Evolutionary conservation across 495 filamentous ascomycete genomes (phyloP), one percentile per base, ranked within the genome.

Genomic region (Aspergillus heteromorphus): DNA sequence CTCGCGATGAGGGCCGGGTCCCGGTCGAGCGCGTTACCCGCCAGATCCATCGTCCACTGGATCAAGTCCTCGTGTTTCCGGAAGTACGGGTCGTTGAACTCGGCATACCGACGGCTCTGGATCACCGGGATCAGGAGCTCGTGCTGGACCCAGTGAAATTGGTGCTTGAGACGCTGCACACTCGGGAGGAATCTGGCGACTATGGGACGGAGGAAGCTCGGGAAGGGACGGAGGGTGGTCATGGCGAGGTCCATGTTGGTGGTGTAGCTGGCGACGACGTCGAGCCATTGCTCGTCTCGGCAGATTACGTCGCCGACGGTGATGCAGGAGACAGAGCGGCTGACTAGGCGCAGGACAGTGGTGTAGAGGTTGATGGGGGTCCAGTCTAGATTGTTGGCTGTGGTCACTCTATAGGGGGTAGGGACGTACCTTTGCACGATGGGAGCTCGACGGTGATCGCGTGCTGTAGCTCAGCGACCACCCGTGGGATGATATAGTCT

Each of bases 231-330:
- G 1, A 79, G 58, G 0, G 66, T 40, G 6, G 64, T 17, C 1
- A 72, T 47, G 1, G 69, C 68, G 2, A 60, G 50, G 16, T 75
- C 72, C 0, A 81, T 51, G 40, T 82, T 74, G 16, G 79, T 41
- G 1, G 84, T 81, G 65, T 83, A 87, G 13, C 64, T 70, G 51
- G 78, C 72, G 23, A 79, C 73, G 13, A 70, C 65, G 2, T 77
- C 61, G 20, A 85, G 64, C 72, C 85, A 88, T 48, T 80, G 68
- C 47, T 80, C 73, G 11, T 78, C 71, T 10, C 76, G 73, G 53
- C 77, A 79, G 9, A 84, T 61, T 6, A 71, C 66, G 0, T 72
- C 59, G 21, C 82, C 83, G 50, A 82, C 73, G 41, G 85, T 79
- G n/a, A 83, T 60, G 18, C 82, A 69, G 16, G 81, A 80, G 0